Evolutionary conservation across 208 protist genomes (phyloP).

Genomic region (Balamuthia mandrillaris): DNA sequence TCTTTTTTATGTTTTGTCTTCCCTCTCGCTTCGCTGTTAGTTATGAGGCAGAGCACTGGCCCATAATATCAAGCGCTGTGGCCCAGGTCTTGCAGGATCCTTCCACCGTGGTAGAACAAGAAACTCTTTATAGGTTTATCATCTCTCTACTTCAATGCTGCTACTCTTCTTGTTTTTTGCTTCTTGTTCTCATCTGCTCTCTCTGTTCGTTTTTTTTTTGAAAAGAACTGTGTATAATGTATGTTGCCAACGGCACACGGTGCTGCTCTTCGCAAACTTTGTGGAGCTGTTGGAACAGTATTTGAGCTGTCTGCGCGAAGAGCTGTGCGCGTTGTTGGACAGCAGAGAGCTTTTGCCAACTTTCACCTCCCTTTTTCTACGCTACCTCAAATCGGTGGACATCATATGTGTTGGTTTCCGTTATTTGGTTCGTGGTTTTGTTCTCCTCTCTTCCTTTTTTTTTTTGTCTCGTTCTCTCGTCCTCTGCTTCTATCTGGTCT

Average conservation of each 20-base stretch:
- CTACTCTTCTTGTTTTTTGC: neutral
- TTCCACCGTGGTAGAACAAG: neutral
- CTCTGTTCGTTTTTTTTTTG: neutral
- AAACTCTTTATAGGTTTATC: neutral
- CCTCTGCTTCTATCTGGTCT: neutral
- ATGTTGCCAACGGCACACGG: neutral
- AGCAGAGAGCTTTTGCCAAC: neutral
- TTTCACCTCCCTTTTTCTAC: neutral
- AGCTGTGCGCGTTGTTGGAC: neutral
- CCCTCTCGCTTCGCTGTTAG: neutral
- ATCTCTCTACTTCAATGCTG: neutral
- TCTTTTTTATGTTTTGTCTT: neutral
- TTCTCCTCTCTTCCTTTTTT: neutral
- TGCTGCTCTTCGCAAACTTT: neutral
- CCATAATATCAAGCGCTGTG: neutral
- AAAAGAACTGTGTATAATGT: constrained; percentile 4
- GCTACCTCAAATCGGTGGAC: neutral
- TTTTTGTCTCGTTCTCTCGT: neutral
- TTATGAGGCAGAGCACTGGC: constrained; percentile 4
- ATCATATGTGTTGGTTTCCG: neutral
- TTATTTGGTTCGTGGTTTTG: neutral
- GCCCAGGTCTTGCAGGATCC: neutral
- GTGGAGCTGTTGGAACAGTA: neutral
- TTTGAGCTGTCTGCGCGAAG: neutral
- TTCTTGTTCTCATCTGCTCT: neutral